phyloP scores from a whole-genome alignment of 805 yeast species.

The Kodamaea sagamina region DNA sequence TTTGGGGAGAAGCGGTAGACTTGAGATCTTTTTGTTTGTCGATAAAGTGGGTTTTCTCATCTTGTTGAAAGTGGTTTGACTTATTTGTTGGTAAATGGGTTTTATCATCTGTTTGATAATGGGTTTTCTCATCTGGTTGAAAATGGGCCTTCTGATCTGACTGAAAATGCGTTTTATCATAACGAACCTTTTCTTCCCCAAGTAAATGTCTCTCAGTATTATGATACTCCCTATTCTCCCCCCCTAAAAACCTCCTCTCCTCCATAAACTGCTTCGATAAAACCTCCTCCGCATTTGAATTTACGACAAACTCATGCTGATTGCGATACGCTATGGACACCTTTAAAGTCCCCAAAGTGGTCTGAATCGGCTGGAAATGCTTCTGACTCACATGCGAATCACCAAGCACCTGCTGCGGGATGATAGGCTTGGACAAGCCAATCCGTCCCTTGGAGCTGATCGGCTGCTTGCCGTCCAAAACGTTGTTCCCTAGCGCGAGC shows the following conservation, averaged over 20 bases:
- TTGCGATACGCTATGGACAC: conserved; percentile 79
- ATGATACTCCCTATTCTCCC: conserved; percentile 5
- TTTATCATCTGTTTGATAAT: too few relatives aligned
- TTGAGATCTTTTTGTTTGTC: too few relatives aligned
- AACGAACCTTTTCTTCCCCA: too few relatives aligned
- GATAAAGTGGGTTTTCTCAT: neutral
- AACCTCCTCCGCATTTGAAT: conserved; percentile 40
- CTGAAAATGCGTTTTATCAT: too few relatives aligned
- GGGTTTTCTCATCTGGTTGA: too few relatives aligned
- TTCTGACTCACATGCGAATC: conserved; percentile 60
- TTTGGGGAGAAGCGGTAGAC: neutral
- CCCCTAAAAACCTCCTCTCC: too few relatives aligned
- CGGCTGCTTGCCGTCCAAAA: conserved; percentile 76
- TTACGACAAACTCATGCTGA: conserved; percentile 66
- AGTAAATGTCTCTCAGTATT: too few relatives aligned
- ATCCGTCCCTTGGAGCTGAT: conserved; percentile 81
- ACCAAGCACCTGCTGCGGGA: conserved; percentile 41
- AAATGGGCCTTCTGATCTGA: too few relatives aligned
- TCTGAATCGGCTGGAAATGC: conserved; percentile 67
- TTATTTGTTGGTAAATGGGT: too few relatives aligned
- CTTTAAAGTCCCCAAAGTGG: conserved; percentile 72
- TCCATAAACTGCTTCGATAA: conserved; percentile 57
- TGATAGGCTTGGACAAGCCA: conserved; percentile 73
- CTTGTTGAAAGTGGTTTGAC: too few relatives aligned
- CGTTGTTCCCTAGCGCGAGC: conserved; percentile 56